Conservation (phyloP, 108 stramenopile species). For the Skeletonema tropicum region DNA sequence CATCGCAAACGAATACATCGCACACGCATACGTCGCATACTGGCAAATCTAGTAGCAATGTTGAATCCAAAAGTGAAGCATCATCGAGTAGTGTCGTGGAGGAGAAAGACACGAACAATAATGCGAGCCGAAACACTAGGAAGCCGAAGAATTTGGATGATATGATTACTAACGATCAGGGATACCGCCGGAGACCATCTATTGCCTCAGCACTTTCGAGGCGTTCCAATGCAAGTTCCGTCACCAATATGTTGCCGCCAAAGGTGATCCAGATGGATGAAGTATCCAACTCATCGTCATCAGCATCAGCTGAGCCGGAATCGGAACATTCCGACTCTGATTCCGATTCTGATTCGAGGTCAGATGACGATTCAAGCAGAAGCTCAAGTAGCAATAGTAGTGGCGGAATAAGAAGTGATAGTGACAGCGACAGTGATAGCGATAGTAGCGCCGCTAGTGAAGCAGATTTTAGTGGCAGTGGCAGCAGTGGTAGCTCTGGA, state of each 20-base stretch:
- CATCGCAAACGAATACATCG: not conserved
- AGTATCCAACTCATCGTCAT: not conserved
- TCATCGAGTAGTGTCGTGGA: not conserved
- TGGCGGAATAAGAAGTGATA: not conserved
- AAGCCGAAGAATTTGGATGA: not conserved
- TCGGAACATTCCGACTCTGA: not conserved
- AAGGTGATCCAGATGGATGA: not conserved
- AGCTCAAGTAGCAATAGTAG: not conserved
- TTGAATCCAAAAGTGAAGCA: not conserved
- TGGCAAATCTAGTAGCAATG: not conserved
- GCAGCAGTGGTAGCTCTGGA: not conserved
- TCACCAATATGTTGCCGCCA: not conserved
- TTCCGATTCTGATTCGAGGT: not conserved
- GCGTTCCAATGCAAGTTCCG: not conserved
- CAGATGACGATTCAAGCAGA: constrained; percentile 1
- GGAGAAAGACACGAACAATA: too few species aligned
- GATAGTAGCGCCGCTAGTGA: not conserved
- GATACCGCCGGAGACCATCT: not conserved
- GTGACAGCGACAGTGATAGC: constrained; percentile 1
- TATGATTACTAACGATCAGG: not conserved
- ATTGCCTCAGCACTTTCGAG: not conserved
- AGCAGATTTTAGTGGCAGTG: not conserved
- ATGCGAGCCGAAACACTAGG: too few species aligned
- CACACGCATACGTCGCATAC: too few species aligned
- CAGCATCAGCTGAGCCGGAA: not conserved